Base-by-base conservation (phyloP, 306 rosid species). In the Cucurbita pepo region DNA sequence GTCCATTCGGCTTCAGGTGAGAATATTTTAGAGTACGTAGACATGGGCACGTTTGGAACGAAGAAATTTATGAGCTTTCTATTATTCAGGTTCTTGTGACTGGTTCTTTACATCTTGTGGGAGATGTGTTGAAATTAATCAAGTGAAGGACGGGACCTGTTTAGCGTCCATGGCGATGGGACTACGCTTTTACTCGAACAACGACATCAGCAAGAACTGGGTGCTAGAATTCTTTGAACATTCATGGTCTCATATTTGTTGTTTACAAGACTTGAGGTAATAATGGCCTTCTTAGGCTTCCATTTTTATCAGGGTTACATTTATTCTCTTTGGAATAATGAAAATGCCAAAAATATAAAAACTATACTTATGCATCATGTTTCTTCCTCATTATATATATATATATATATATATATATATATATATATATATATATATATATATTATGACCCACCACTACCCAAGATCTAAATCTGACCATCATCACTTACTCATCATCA, bases 61-160 rank as follows among this genome's bases (percentile, higher is more conserved):
- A 66, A n/a, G 11, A 16, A 21, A 18, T 13, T 22, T 13, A 1
- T 2, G 7, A 18, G 52, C 54, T 72, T 72, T 43, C 40, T 21
- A 65, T 76, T 59, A 53, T 67, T 75, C 86, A 94, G 98, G 97
- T 94, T 65, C 95, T 94, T 58, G 97, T 94, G 54, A 89, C 97
- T 6, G 96, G 98, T 70, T 94, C 97, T 61, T 59, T 94, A 61
- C 98, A 94, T 81, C 98, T 94, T 72, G 82, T 90, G 79, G 98
- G 98, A 38, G 98, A 94, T 16, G 88, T 90, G 66, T 79, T 94
- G 88, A 90, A 79, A 86, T 80, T 86, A 70, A 73, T 91, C 75
- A 94, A 85, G 82, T 93, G 83, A 93, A 73, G 74, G 61, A 67
- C 55, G 22, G 72, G 76, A 38, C 55, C 41, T 56, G 66, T 25